Percentiles rank a stretch among this genome's conserved stretches.
Evolutionary conservation across 805 yeast genomes (phyloP).

Genomic region (Kazachstania viticola): DNA sequence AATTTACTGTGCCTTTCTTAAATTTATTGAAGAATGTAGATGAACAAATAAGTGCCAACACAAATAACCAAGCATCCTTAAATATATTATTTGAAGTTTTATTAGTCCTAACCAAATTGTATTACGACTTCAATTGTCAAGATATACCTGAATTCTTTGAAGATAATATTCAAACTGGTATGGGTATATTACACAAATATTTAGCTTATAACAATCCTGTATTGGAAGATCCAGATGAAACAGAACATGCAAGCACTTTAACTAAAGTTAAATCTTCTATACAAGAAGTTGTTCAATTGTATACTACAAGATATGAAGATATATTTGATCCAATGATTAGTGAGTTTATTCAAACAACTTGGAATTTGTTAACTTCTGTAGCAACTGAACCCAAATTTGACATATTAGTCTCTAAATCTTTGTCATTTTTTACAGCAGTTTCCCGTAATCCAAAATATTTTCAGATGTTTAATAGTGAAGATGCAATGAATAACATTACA

Average conservation of each 20-base stretch:
- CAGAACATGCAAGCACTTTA: slow-evolving; percentile 55
- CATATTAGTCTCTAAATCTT: slow-evolving; percentile 66
- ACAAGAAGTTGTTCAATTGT: slow-evolving; percentile 74
- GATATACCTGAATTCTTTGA: slow-evolving; percentile 98
- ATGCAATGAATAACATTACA: slow-evolving; percentile 60
- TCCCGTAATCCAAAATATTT: slow-evolving; percentile 58
- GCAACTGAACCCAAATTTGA: slow-evolving; percentile 73
- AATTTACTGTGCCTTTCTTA: slow-evolving; percentile 72
- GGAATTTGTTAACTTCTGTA: slow-evolving; percentile 59
- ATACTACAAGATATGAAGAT: slow-evolving; percentile 85
- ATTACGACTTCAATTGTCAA: slow-evolving; percentile 91
- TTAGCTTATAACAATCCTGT: slow-evolving; percentile 46
- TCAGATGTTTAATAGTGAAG: slow-evolving; percentile 50
- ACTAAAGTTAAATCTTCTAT: slow-evolving; percentile 71
- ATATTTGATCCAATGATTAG: slow-evolving; percentile 72
- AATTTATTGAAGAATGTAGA: slow-evolving; percentile 60
- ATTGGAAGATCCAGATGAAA: slow-evolving; percentile 42
- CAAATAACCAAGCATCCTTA: slow-evolving; percentile 39
- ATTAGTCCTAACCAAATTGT: slow-evolving; percentile 63
- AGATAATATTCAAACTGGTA: slow-evolving; percentile 67
- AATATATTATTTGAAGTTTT: slow-evolving; percentile 56
- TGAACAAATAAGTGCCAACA: slow-evolving; percentile 39
- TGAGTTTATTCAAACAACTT: slow-evolving; percentile 68
- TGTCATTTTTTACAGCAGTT: slow-evolving; percentile 74
- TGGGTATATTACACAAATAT: slow-evolving; percentile 76